These are phyloP conservation scores for Arabidopsis suecica DNA, from an alignment of 345 rosid genomes.

Conservation along the genomic window DNA sequence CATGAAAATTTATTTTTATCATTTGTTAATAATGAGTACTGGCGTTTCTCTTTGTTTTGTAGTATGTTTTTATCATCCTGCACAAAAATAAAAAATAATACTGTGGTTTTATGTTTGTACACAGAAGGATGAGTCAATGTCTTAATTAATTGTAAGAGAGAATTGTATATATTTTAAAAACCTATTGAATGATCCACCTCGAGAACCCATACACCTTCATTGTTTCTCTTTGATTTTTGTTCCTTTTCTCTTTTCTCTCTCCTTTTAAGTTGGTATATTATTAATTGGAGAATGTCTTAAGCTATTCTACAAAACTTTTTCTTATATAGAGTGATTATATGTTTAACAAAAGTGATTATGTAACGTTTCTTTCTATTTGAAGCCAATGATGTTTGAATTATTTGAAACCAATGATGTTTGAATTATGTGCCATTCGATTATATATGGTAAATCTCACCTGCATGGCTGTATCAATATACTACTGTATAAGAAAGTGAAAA, in stretches of 20 bases:
- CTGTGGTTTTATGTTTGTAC: constrained; percentile 26
- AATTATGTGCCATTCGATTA: constrained; percentile 3
- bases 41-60: neutral
- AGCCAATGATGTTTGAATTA: constrained; percentile 26
- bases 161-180: constrained; percentile 4
- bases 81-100: neutral
- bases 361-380: constrained; percentile 20
- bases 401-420: constrained; percentile 28
- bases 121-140: constrained; percentile 36
- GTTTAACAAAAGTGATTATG: neutral
- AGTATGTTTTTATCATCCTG: neutral
- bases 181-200: constrained; percentile 39
- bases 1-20: neutral
- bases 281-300: constrained; percentile 12
- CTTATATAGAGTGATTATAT: neutral
- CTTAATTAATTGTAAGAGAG: constrained; percentile 21
- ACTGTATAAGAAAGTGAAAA: constrained; percentile 37
- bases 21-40: constrained; percentile 13
- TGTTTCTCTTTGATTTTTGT: constrained; percentile 39
- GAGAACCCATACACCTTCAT: constrained; percentile 40
- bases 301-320: neutral
- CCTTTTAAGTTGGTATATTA: constrained; percentile 15
- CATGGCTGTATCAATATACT: neutral
- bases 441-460: neutral
- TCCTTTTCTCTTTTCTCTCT: constrained; percentile 17